Percentiles rank a stretch among this genome's conserved stretches.
Evolutionary conservation across 257 asterid genomes (phyloP).

Genomic region (Nemophila menziesii): DNA sequence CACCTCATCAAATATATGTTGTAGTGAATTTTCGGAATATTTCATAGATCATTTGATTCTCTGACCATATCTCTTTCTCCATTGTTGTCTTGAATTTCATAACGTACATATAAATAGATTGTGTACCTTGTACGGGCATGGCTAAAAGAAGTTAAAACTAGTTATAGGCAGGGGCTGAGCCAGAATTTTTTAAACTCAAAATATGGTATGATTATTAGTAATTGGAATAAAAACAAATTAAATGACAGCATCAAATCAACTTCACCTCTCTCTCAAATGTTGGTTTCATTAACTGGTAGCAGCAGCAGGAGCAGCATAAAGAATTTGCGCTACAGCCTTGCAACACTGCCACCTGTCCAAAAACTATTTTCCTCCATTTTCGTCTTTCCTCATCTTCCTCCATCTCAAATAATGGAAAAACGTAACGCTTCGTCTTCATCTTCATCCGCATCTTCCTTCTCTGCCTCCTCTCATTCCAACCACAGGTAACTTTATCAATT

Average conservation of each 20-base stretch:
- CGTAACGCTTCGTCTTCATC: background rate
- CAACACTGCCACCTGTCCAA: slow-evolving; percentile 13
- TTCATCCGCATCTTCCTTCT: slow-evolving; percentile 19
- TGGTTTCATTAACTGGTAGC: background rate
- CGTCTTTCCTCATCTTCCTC: slow-evolving; percentile 13
- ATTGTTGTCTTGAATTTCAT: too few relatives aligned
- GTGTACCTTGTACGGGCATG: too few relatives aligned
- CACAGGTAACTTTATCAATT: slow-evolving; percentile 21
- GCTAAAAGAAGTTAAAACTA: too few relatives aligned
- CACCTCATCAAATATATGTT: too few relatives aligned
- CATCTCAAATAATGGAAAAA: slow-evolving; percentile 30
- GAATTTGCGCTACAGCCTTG: slow-evolving; percentile 24
- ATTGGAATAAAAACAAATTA: too few relatives aligned
- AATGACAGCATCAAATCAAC: background rate
- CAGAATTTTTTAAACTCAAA: too few relatives aligned
- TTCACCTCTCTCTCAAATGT: background rate
- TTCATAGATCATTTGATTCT: too few relatives aligned
- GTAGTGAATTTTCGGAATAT: too few relatives aligned
- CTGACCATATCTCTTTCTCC: too few relatives aligned
- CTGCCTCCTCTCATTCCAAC: slow-evolving; percentile 34
- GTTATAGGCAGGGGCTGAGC: too few relatives aligned
- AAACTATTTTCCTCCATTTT: slow-evolving; percentile 12
- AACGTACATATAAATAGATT: too few relatives aligned
- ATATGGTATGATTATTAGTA: too few relatives aligned
- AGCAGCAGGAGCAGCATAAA: slow-evolving; percentile 24